These are phyloP conservation scores for Globisporangium nodosum DNA, from an alignment of 352 stramenopile genomes.

Conservation along the genomic window DNA sequence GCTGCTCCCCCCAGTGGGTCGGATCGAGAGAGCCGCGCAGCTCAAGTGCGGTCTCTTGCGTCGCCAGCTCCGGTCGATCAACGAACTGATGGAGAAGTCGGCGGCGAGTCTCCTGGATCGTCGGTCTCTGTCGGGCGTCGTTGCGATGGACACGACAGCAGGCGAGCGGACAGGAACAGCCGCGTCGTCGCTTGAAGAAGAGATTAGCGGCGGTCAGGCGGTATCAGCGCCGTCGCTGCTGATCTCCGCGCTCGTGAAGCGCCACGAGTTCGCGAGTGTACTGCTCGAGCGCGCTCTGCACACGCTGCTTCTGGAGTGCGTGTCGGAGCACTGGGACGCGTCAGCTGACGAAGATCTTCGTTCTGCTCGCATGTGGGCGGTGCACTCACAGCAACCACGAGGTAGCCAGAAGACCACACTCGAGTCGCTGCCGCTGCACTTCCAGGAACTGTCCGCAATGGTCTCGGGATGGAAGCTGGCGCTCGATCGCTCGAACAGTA, in stretches of 20 bases:
- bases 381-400: not conserved
- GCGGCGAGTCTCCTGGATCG: not conserved
- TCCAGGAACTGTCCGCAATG: not conserved
- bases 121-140: not conserved
- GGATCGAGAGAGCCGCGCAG: constrained; percentile 27
- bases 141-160: not conserved
- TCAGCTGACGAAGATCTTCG: not conserved
- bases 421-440: not conserved
- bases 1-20: constrained; percentile 43
- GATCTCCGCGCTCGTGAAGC: constrained; percentile 44
- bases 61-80: constrained; percentile 31
- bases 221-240: constrained; percentile 44
- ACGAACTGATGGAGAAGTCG: constrained; percentile 30
- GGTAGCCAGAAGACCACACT: not conserved
- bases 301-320: constrained; percentile 13
- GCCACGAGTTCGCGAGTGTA: constrained; percentile 27
- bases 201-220: constrained; percentile 8
- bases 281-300: constrained; percentile 34
- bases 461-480: constrained; percentile 1
- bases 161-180: not conserved
- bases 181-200: not conserved
- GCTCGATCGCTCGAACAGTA: constrained; percentile 3
- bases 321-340: not conserved
- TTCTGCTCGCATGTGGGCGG: not conserved
- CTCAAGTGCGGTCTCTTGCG: constrained; percentile 39